Conservation (phyloP, 257 asterid species). For the Solanum habrochaites region DNA sequence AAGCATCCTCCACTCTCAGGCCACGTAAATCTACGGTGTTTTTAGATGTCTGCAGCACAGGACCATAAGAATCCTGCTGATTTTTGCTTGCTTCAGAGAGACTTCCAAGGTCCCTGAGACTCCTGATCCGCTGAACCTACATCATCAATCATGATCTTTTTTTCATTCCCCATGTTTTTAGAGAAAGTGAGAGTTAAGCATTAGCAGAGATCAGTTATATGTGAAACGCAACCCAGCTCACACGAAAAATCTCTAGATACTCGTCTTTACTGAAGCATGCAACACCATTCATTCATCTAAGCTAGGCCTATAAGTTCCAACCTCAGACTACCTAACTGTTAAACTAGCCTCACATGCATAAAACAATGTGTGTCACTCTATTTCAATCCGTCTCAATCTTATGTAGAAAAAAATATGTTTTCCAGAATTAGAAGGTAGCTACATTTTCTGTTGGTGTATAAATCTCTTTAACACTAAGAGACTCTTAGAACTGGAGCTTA, state of each 20-base stretch:
- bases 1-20: slow-evolving; percentile 81
- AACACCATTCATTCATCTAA: neutral
- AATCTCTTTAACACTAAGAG: neutral
- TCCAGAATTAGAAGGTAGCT: neutral
- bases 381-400: neutral
- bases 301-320: neutral
- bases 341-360: neutral
- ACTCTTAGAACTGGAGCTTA: neutral
- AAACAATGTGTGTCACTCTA: neutral
- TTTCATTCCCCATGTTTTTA: neutral
- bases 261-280: neutral
- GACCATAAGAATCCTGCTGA: slow-evolving; percentile 39
- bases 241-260: neutral
- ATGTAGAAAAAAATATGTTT: neutral
- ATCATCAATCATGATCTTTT: neutral
- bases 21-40: slow-evolving; percentile 78
- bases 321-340: neutral
- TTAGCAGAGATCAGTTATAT: neutral
- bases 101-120: slow-evolving; percentile 43
- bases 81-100: slow-evolving; percentile 27
- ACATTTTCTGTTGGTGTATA: neutral
- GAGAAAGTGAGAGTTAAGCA: neutral
- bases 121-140: slow-evolving; percentile 38
- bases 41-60: slow-evolving; percentile 64
- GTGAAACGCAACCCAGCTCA: neutral